Conservation (phyloP, 805 yeast species). For the Metschnikowia rubicola region DNA sequence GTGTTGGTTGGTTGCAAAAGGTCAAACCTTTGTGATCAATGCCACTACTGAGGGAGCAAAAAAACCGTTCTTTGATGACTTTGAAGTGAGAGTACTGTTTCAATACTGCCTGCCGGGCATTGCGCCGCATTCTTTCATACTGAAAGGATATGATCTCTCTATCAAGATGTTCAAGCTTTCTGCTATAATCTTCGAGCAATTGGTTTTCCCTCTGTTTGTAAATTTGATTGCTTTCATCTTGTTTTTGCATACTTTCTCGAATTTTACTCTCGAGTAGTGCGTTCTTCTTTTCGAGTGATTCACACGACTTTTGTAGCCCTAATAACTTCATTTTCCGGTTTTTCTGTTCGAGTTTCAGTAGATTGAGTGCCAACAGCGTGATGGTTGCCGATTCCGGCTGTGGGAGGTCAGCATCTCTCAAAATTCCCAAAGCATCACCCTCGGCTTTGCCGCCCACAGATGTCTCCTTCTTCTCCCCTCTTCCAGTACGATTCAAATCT, state of each 20-base stretch:
- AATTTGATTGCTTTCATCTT: not conserved
- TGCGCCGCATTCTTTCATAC: conserved; percentile 16
- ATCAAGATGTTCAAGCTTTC: conserved; percentile 7
- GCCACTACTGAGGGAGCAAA: not conserved
- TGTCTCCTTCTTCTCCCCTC: not conserved
- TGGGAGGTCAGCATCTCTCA: not conserved
- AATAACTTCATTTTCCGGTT: conserved; percentile 11
- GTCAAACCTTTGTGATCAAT: conserved; percentile 1
- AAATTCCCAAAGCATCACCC: not conserved
- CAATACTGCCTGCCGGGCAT: conserved; percentile 25
- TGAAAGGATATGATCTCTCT: conserved; percentile 6
- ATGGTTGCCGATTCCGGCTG: conserved; percentile 13
- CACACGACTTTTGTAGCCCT: conserved; percentile 13
- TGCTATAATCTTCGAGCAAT: conserved; percentile 4
- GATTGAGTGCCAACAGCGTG: conserved; percentile 26
- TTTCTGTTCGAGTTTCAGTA: conserved; percentile 27
- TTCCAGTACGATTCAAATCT: conserved; percentile 9
- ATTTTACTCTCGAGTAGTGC: not conserved
- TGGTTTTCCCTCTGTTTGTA: not conserved
- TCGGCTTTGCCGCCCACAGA: not conserved
- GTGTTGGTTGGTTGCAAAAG: conserved; percentile 28
- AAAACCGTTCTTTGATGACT: conserved; percentile 22
- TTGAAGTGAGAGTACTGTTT: conserved; percentile 23
- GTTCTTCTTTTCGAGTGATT: not conserved
- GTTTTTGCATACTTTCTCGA: not conserved